phyloP scores from a whole-genome alignment of 2,329 filamentous ascomycete genomes.

The Penicillium oxalicum region DNA sequence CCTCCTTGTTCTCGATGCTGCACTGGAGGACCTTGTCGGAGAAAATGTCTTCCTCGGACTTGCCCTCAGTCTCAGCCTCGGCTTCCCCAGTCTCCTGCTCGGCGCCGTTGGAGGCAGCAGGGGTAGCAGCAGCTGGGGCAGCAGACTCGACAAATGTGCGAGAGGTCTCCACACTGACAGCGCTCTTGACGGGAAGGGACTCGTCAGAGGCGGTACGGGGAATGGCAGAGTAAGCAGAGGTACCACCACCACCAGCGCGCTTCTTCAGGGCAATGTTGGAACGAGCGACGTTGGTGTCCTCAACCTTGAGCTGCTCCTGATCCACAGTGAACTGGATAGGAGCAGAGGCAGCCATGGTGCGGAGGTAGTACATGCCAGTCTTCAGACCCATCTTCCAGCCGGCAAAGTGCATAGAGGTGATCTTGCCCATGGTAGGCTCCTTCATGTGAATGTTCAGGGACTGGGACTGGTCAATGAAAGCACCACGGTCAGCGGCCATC shows the following conservation, averaged over 20 bases:
- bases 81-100: conserved; percentile 62
- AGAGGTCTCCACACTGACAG: conserved; percentile 14
- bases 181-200: conserved; percentile 44
- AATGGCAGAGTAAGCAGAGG: conserved; percentile 54
- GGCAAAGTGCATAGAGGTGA: conserved; percentile 98
- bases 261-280: conserved; percentile 59
- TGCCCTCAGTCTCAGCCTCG: conserved; percentile 58
- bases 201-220: conserved; percentile 61
- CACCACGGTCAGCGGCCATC: conserved; percentile 97
- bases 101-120: conserved; percentile 58
- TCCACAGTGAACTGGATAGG: conserved; percentile 99
- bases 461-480: conserved; percentile 98
- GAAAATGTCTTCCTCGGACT: conserved; percentile 87
- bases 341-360: conserved; percentile 91
- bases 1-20: conserved; percentile 95
- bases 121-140: conserved; percentile 48
- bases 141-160: conserved; percentile 59
- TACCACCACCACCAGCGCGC: conserved; percentile 55
- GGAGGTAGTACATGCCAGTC: conserved; percentile 99
- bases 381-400: conserved; percentile 99
- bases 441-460: conserved; percentile 99
- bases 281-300: conserved; percentile 70
- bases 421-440: conserved; percentile 99
- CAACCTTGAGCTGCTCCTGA: conserved; percentile 85
- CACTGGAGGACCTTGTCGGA: conserved; percentile 86